phyloP scores from a whole-genome alignment of 2,329 filamentous ascomycete genomes.

The Arthrobotrys pseudoclavata region DNA sequence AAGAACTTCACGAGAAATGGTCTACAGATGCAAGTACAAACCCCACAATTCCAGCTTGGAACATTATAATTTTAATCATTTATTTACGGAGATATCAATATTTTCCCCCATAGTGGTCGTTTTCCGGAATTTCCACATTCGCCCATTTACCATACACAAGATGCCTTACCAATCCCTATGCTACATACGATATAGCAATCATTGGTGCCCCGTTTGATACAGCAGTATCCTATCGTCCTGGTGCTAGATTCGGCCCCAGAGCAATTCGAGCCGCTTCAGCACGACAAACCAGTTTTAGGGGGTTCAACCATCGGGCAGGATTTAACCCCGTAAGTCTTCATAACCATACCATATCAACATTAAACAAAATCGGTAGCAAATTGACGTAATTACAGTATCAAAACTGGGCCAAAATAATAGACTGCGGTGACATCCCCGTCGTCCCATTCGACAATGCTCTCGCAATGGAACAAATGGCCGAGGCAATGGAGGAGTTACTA shows the following conservation, averaged over 20 bases:
- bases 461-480: conserved; percentile 85
- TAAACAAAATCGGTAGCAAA: background rate
- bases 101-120: conserved; percentile 70
- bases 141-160: conserved; percentile 78
- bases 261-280: conserved; percentile 87
- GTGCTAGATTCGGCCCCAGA: conserved; percentile 85
- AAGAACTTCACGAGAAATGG: conserved; percentile 44
- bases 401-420: conserved; percentile 82
- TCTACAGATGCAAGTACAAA: conserved; percentile 22
- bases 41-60: too few species aligned
- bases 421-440: conserved; percentile 92
- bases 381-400: conserved; percentile 69
- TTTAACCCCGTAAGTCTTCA: conserved; percentile 75
- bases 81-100: background rate
- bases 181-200: conserved; percentile 78
- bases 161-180: conserved; percentile 76
- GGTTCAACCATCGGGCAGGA: conserved; percentile 83
- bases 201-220: conserved; percentile 82
- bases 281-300: conserved; percentile 82
- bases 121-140: conserved; percentile 81
- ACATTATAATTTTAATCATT: background rate
- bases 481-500: conserved; percentile 79
- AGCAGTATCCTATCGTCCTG: conserved; percentile 78
- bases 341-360: background rate
- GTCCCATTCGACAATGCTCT: conserved; percentile 88